These are phyloP conservation scores for Phytophthora sp. DNA, from an alignment of 352 stramenopile genomes.

Conservation along the genomic window DNA sequence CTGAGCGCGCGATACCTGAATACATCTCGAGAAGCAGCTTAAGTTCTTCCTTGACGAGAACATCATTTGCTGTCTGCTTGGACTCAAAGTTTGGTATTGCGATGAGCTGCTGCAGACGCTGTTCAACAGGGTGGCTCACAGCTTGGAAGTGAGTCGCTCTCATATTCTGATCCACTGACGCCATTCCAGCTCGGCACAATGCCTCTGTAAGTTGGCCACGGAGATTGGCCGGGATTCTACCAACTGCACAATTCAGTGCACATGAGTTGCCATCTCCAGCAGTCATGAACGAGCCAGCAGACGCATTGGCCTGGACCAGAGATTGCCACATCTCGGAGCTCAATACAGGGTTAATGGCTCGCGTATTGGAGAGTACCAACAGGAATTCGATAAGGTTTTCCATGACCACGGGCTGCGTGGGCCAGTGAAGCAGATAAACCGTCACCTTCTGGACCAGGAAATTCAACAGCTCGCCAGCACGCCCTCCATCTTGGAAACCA, in stretches of 20 bases:
- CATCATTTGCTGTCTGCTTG: conserved; percentile 67
- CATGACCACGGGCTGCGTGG: conserved; percentile 84
- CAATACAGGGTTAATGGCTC: conserved; percentile 64
- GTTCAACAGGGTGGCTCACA: conserved; percentile 54
- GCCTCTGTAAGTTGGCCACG: conserved; percentile 73
- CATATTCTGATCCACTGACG: conserved; percentile 49
- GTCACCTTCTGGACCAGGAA: conserved; percentile 76
- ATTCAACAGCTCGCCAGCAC: conserved; percentile 61
- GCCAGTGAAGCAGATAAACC: conserved; percentile 82
- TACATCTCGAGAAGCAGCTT: conserved; percentile 84
- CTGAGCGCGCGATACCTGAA: conserved; percentile 72
- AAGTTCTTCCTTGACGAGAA: conserved; percentile 72
- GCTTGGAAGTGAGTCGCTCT: conserved; percentile 60
- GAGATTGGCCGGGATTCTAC: conserved; percentile 60
- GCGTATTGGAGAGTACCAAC: conserved; percentile 68
- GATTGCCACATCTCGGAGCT: conserved; percentile 68
- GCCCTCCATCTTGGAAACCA: conserved; percentile 59
- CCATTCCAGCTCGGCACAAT: conserved; percentile 78
- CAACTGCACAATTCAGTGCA: conserved; percentile 54
- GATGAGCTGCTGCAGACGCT: conserved; percentile 62
- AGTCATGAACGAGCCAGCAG: conserved; percentile 62
- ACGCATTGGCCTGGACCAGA: conserved; percentile 75
- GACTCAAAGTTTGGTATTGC: conserved; percentile 61
- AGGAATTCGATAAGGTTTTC: conserved; percentile 84
- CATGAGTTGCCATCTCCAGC: conserved; percentile 26